These are phyloP conservation scores for Boletus edulis DNA, from an alignment of 768 basidiomycete genomes.

Conservation along the genomic window DNA sequence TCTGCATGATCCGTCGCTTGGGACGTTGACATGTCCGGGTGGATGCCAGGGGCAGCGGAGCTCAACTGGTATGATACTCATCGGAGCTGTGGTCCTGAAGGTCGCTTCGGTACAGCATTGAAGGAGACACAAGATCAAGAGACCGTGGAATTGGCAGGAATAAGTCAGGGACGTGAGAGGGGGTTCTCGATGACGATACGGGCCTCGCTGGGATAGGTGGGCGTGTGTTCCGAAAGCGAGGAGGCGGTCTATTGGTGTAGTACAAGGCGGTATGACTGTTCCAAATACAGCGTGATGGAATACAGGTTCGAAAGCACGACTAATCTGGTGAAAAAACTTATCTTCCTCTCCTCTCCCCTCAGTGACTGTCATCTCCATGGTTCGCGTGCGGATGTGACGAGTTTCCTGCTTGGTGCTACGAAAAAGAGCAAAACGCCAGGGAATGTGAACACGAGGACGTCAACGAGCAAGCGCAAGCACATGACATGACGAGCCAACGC, in stretches of 20 bases:
- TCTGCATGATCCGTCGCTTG: no score
- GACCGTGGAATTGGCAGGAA: conserved; percentile 17
- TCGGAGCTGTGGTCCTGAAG: no score
- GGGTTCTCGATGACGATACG: no score
- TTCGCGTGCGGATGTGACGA: conserved; percentile 25
- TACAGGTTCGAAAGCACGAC: conserved; percentile 4
- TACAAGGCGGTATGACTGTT: conserved; percentile 11
- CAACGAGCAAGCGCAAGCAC: no score
- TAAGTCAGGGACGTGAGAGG: conserved; percentile 29
- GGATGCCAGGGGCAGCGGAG: no score
- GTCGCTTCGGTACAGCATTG: neutral
- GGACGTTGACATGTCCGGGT: no score
- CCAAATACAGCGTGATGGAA: conserved; percentile 16
- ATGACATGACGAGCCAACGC: neutral
- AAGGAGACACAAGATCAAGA: neutral
- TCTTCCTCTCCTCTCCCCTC: neutral
- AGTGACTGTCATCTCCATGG: conserved; percentile 21
- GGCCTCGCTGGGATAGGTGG: no score
- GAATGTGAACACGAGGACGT: no score
- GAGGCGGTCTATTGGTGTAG: conserved; percentile 9
- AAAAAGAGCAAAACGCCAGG: no score
- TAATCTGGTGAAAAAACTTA: neutral
- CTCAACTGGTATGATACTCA: no score
- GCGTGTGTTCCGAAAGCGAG: neutral
- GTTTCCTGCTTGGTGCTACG: conserved; percentile 28